Percentiles rank a stretch among this genome's conserved stretches.
Evolutionary conservation across 2,329 filamentous ascomycete genomes (phyloP).

Genomic region (Dactylellina haptotyla): DNA sequence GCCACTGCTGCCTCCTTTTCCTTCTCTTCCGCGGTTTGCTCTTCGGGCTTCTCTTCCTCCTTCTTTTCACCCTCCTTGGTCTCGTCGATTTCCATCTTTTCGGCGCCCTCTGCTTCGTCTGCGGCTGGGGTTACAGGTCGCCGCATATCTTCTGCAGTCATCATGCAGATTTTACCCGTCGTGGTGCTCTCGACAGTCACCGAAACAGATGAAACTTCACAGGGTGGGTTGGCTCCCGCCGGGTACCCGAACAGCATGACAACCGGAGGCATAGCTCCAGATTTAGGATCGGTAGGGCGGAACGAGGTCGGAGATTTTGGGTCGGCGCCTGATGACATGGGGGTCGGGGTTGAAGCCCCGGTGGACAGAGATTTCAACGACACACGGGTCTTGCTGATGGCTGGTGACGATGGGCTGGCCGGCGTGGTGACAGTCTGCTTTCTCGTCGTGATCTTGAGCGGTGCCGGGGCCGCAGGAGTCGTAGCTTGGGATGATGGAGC

Average conservation of each 20-base stretch:
- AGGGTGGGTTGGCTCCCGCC: constrained; percentile 48
- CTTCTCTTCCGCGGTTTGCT: constrained; percentile 4
- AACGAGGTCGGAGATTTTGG: constrained; percentile 34
- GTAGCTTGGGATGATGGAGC: constrained; percentile 6
- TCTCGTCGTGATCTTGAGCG: constrained; percentile 48
- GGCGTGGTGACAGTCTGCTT: constrained; percentile 51
- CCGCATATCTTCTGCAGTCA: constrained; percentile 50
- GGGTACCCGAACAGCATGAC: constrained; percentile 52
- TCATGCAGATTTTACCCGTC: constrained; percentile 51
- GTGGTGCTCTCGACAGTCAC: constrained; percentile 48
- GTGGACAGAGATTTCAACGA: constrained; percentile 44
- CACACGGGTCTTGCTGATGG: constrained; percentile 49
- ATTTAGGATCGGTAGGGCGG: constrained; percentile 25
- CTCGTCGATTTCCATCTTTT: constrained; percentile 44
- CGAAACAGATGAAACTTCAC: constrained; percentile 45
- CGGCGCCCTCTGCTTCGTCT: constrained; percentile 21
- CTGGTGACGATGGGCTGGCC: constrained; percentile 46
- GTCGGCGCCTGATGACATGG: constrained; percentile 1
- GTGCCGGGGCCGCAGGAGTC: not conserved
- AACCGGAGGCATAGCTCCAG: constrained; percentile 23
- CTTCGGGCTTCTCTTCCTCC: not conserved
- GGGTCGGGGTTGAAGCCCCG: not conserved
- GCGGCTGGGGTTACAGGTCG: constrained; percentile 29
- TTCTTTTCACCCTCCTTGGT: constrained; percentile 7
- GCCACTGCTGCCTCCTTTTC: not conserved